These are phyloP conservation scores for Plasmodium billcollinsi DNA, from an alignment of 169 alveolate genomes.

Conservation along the genomic window DNA sequence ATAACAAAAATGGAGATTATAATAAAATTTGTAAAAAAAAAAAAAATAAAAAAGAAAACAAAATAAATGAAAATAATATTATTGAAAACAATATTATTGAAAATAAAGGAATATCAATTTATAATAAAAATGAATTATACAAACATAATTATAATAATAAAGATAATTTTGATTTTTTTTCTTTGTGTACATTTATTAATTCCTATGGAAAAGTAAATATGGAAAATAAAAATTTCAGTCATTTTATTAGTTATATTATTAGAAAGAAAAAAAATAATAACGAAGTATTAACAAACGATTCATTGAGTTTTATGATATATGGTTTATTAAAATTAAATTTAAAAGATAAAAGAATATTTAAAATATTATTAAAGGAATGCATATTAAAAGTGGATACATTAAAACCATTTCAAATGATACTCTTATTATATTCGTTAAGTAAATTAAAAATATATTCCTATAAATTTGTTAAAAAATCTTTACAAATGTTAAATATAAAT, in stretches of 20 bases:
- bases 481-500: slow-evolving; percentile 41
- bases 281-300: slow-evolving; percentile 40
- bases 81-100: neutral
- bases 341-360: slow-evolving; percentile 33
- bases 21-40: neutral
- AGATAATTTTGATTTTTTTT: slow-evolving; percentile 57
- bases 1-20: neutral
- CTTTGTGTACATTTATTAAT: slow-evolving; percentile 29
- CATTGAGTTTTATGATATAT: slow-evolving; percentile 36
- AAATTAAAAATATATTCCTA: slow-evolving; percentile 59
- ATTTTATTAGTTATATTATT: slow-evolving; percentile 64
- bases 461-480: slow-evolving; percentile 47
- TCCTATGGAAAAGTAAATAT: slow-evolving; percentile 49
- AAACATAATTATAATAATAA: neutral
- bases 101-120: neutral
- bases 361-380: slow-evolving; percentile 55
- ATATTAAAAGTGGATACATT: slow-evolving; percentile 28
- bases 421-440: slow-evolving; percentile 44
- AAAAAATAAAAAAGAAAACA: neutral
- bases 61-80: neutral
- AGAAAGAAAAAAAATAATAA: slow-evolving; percentile 57
- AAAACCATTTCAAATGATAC: slow-evolving; percentile 37
- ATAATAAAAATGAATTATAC: neutral
- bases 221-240: slow-evolving; percentile 9
- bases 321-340: slow-evolving; percentile 57